Evolutionary conservation across 192 early-diverging fungal genomes (phyloP).

Genomic region (Backusella circina): DNA sequence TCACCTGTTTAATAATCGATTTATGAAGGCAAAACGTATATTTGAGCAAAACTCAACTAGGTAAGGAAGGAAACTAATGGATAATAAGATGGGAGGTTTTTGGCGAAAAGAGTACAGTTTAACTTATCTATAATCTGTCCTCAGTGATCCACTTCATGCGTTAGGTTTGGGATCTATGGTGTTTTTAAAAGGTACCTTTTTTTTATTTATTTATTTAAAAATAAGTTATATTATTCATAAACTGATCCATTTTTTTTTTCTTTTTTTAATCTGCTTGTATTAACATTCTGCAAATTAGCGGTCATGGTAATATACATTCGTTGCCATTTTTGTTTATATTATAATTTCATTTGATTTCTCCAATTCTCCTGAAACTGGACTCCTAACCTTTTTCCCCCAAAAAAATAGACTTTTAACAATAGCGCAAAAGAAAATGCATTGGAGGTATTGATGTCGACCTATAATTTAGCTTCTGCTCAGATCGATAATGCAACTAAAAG

Average conservation of each 20-base stretch:
- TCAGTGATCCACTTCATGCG: slow-evolving; percentile 45
- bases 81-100: not conserved
- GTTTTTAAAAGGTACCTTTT: slow-evolving; percentile 49
- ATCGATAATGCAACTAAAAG: slow-evolving; percentile 24
- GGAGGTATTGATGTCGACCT: slow-evolving; percentile 16
- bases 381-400: not conserved
- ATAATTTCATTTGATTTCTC: not conserved
- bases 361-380: not conserved
- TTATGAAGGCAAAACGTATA: slow-evolving; percentile 25
- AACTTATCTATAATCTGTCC: not conserved
- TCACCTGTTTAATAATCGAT: slow-evolving; percentile 32
- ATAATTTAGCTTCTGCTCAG: slow-evolving; percentile 24
- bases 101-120: not conserved
- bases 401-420: slow-evolving; percentile 40
- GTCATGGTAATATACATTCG: not conserved
- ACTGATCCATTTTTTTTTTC: not conserved
- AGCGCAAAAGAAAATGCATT: slow-evolving; percentile 29
- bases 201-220: not conserved
- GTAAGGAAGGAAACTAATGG: not conserved
- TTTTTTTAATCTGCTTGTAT: not conserved
- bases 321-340: not conserved
- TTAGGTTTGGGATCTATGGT: slow-evolving; percentile 49
- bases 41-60: slow-evolving; percentile 19
- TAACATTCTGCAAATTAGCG: not conserved
- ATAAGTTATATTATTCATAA: not conserved